Evolutionary conservation across 805 yeast species (phyloP).

Genomic region (Kuraishia molischiana): DNA sequence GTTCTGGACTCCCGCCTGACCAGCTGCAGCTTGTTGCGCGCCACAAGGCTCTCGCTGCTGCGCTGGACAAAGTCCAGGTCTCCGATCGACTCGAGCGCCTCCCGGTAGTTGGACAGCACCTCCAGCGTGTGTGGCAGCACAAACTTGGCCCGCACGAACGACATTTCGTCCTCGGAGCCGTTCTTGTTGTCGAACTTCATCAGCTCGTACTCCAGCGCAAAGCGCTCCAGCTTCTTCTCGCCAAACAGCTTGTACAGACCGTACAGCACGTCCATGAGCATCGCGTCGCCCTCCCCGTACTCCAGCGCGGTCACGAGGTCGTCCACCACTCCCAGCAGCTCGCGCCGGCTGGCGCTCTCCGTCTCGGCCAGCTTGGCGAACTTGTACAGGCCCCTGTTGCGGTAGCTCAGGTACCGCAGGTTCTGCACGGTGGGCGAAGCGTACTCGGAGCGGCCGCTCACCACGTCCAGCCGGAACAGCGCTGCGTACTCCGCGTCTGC

Average conservation of each 20-base stretch:
- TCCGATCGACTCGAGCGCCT: not conserved
- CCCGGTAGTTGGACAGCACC: not conserved
- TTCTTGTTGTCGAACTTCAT: slow-evolving; percentile 18
- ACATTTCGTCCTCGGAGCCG: slow-evolving; percentile 1
- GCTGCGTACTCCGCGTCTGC: slow-evolving; percentile 51
- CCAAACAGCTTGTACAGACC: slow-evolving; percentile 42
- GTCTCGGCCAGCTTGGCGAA: slow-evolving; percentile 29
- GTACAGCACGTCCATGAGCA: slow-evolving; percentile 37
- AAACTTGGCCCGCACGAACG: slow-evolving; percentile 1
- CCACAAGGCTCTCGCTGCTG: not conserved
- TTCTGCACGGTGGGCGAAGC: slow-evolving; percentile 62
- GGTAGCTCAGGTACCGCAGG: slow-evolving; percentile 64
- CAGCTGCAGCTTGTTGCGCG: not conserved
- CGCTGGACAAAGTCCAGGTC: not conserved
- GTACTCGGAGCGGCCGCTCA: slow-evolving; percentile 31
- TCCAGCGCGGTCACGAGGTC: slow-evolving; percentile 58
- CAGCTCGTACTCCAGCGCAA: slow-evolving; percentile 49
- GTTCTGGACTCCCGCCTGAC: not conserved
- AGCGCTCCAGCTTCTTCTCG: slow-evolving; percentile 38
- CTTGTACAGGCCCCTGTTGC: slow-evolving; percentile 74
- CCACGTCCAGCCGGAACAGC: slow-evolving; percentile 59
- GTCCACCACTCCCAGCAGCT: slow-evolving; percentile 28
- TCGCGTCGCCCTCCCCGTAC: slow-evolving; percentile 59
- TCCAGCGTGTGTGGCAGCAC: slow-evolving; percentile 2
- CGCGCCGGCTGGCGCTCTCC: slow-evolving; percentile 14